Evolutionary conservation across 1,284 basidiomycete species (phyloP).

Genomic region (Ganoderma sinense): DNA sequence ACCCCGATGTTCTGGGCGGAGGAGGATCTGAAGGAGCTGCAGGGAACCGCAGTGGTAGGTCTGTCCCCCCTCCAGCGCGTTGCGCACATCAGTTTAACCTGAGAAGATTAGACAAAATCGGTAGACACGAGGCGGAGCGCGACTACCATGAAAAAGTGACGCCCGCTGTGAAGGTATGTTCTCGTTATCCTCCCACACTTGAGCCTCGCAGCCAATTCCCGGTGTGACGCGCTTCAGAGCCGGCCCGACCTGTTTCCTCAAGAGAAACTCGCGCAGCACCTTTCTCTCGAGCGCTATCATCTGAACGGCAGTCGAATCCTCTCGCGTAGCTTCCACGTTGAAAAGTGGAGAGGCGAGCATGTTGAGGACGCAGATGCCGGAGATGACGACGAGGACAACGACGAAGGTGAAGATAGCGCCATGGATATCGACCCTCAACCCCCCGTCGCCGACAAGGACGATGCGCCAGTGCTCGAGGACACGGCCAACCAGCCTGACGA

Average conservation of each 20-base stretch:
- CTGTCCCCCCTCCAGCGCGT: slow-evolving; percentile 42
- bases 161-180: slow-evolving; percentile 70
- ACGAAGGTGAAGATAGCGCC: slow-evolving; percentile 45
- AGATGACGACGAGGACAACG: slow-evolving; percentile 47
- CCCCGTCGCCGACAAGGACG: slow-evolving; percentile 42
- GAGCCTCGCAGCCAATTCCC: slow-evolving; percentile 3
- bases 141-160: slow-evolving; percentile 75
- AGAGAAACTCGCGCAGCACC: slow-evolving; percentile 56
- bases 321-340: slow-evolving; percentile 88
- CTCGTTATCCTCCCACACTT: not conserved
- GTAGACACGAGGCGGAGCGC: slow-evolving; percentile 82
- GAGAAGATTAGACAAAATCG: slow-evolving; percentile 78
- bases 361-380: slow-evolving; percentile 54
- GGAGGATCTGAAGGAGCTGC: slow-evolving; percentile 78
- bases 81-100: slow-evolving; percentile 5
- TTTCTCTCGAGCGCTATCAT: slow-evolving; percentile 84
- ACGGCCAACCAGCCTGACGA: slow-evolving; percentile 40
- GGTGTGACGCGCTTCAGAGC: slow-evolving; percentile 48
- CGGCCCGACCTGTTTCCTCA: slow-evolving; percentile 77
- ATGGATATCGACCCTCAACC: slow-evolving; percentile 55
- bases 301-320: slow-evolving; percentile 94
- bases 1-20: slow-evolving; percentile 96
- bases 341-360: slow-evolving; percentile 55
- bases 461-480: slow-evolving; percentile 30
- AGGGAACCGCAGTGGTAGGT: slow-evolving; percentile 90